A percentile compares a stretch with the other conserved stretches of the same genome.
These are phyloP conservation scores for Pythium pyrilobum DNA, from an alignment of 352 stramenopile species.

Conservation along the genomic window DNA sequence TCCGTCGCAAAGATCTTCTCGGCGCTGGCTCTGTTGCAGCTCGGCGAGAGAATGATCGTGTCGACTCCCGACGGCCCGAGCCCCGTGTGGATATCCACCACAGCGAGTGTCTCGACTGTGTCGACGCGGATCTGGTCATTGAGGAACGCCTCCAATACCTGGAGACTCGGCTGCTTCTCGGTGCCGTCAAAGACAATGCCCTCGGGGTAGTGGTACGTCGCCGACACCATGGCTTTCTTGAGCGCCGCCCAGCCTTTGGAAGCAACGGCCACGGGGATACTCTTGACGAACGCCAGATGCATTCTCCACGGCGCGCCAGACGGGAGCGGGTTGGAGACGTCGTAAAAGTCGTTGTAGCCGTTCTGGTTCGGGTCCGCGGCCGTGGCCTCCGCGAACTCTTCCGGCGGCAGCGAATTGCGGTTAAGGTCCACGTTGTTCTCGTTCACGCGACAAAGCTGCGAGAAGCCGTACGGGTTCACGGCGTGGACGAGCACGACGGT, in stretches of 20 bases:
- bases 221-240: constrained; percentile 86
- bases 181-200: constrained; percentile 87
- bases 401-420: constrained; percentile 78
- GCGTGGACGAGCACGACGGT: constrained; percentile 91
- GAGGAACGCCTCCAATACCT: constrained; percentile 65
- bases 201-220: constrained; percentile 79
- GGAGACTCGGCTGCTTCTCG: constrained; percentile 67
- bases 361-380: constrained; percentile 65
- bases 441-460: constrained; percentile 84
- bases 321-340: constrained; percentile 58
- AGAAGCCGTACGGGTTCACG: constrained; percentile 92
- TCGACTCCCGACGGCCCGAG: constrained; percentile 57
- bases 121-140: constrained; percentile 37
- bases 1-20: constrained; percentile 9
- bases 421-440: constrained; percentile 95
- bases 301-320: constrained; percentile 8
- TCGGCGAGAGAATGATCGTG: constrained; percentile 39
- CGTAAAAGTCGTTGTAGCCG: constrained; percentile 71
- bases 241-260: constrained; percentile 38
- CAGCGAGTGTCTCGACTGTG: constrained; percentile 33
- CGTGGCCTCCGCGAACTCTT: constrained; percentile 43
- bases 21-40: constrained; percentile 4
- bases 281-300: constrained; percentile 17
- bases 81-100: constrained; percentile 93
- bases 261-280: constrained; percentile 30